These are phyloP conservation scores for Cenococcum geophilum DNA, from an alignment of 495 filamentous ascomycete genomes.

Conservation along the genomic window DNA sequence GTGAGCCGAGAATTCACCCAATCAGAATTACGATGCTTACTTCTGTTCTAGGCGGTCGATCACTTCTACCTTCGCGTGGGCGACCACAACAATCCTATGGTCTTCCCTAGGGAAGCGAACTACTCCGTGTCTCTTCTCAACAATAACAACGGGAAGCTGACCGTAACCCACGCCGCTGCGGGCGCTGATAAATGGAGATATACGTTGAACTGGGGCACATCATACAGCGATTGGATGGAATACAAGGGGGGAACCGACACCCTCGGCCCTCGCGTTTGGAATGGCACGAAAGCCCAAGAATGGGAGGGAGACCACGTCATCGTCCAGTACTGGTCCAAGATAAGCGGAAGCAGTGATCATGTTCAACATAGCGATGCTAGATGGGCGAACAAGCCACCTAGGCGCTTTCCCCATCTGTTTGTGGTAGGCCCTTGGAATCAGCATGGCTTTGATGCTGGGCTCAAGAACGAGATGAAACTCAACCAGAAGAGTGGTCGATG, in stretches of 20 bases:
- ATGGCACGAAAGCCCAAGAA: constrained; percentile 53
- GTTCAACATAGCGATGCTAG: constrained; percentile 56
- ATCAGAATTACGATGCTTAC: too few relatives aligned
- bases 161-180: constrained; percentile 53
- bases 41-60: constrained; percentile 43
- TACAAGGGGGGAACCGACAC: constrained; percentile 47
- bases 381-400: constrained; percentile 36
- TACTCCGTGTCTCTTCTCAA: constrained; percentile 49
- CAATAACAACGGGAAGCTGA: too few relatives aligned
- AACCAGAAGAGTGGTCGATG: constrained; percentile 52
- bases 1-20: too few relatives aligned
- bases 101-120: constrained; percentile 53
- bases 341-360: constrained; percentile 59
- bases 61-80: constrained; percentile 54
- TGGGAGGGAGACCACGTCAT: constrained; percentile 63
- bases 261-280: too few relatives aligned
- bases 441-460: constrained; percentile 61
- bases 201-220: constrained; percentile 55
- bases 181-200: constrained; percentile 62
- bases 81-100: constrained; percentile 52
- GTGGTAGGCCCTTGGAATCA: constrained; percentile 61
- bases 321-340: constrained; percentile 62
- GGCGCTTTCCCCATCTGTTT: constrained; percentile 60
- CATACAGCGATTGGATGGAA: constrained; percentile 53
- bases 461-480: constrained; percentile 52